Evolutionary conservation across 345 rosid genomes (phyloP), one percentile per base, ranked within the genome.

Genomic region (Erysimum cheiranthoides): DNA sequence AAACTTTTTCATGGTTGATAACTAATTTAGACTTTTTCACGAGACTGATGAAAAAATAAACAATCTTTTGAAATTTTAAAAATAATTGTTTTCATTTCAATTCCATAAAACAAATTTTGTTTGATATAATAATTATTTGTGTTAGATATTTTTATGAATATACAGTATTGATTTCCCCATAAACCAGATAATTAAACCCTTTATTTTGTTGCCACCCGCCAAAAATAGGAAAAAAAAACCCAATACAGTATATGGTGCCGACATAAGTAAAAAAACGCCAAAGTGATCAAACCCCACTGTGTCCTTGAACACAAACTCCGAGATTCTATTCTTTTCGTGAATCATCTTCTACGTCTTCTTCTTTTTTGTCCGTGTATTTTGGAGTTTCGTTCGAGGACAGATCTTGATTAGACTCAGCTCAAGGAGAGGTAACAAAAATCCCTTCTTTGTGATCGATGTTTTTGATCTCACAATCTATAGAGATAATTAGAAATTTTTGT

Each of bases 321-420:
- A 40, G 67, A 42, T 62, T 62, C 67, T 3, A 13, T 62, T 40
- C 67, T 16, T 62, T 42, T 5, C 36, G 51, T 62, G 49, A 25
- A 62, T 42, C 67, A 42, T 62, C 51, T 25, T 27, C 67, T 40
- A 6, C 67, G n/a, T n/a, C n/a, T 8, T 25, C 50, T 61, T 5
- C 32, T 39, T 11, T 38, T n/a, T 57, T 57, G 11, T 7, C 35
- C 66, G 56, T 50, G 7, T 51, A 6, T 30, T 38, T 42, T 42
- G 69, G 39, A 75, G 79, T 8, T 61, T 43, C 59, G 35, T 69
- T 42, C 58, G 58, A 40, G 32, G 66, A 7, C 75, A 69, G 79
- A 76, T 76, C 79, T 62, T 54, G 70, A 17, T 25, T 14, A 25
- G 28, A 7, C 27, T 69, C 57, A 21, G 11, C 49, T 76, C 52